Evolutionary conservation across 768 basidiomycete species (phyloP).

Genomic region (Chlorophyllum brunneum): DNA sequence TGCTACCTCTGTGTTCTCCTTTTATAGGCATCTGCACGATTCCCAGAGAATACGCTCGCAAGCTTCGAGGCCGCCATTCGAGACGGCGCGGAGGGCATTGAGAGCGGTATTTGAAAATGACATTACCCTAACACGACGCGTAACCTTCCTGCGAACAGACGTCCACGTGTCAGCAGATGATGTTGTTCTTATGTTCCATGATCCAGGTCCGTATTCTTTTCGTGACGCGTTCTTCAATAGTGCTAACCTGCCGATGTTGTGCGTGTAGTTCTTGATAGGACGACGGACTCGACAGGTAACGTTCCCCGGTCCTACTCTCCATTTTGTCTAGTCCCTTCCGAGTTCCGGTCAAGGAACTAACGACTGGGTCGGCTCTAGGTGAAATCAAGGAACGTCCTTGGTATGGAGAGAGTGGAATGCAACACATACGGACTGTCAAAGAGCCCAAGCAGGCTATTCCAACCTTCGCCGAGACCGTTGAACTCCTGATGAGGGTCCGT

Average conservation of each 20-base stretch:
- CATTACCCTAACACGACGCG: slow-evolving; percentile 47
- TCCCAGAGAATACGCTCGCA: slow-evolving; percentile 92
- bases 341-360: slow-evolving; percentile 1
- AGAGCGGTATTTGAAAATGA: slow-evolving; percentile 78
- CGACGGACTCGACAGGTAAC: slow-evolving; percentile 73
- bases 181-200: slow-evolving; percentile 94
- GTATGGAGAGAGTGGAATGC: slow-evolving; percentile 67
- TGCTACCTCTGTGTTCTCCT: background rate
- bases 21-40: slow-evolving; percentile 73
- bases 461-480: slow-evolving; percentile 82
- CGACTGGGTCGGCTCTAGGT: slow-evolving; percentile 37
- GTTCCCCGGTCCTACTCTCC: background rate
- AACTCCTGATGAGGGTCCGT: slow-evolving; percentile 70
- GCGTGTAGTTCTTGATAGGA: slow-evolving; percentile 69
- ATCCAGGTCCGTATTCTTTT: slow-evolving; percentile 54
- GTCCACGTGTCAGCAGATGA: slow-evolving; percentile 90
- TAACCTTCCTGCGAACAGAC: slow-evolving; percentile 63
- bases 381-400: slow-evolving; percentile 68
- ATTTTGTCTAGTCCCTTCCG: background rate
- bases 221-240: slow-evolving; percentile 4
- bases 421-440: slow-evolving; percentile 77
- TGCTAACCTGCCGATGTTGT: slow-evolving; percentile 20
- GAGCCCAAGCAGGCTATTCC: slow-evolving; percentile 85
- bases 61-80: slow-evolving; percentile 94
- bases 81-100: slow-evolving; percentile 94